Percentiles rank a stretch among this genome's conserved stretches.
Conservation (phyloP, 148 eudicot genomes). For the Dianthus caryophyllus region DNA sequence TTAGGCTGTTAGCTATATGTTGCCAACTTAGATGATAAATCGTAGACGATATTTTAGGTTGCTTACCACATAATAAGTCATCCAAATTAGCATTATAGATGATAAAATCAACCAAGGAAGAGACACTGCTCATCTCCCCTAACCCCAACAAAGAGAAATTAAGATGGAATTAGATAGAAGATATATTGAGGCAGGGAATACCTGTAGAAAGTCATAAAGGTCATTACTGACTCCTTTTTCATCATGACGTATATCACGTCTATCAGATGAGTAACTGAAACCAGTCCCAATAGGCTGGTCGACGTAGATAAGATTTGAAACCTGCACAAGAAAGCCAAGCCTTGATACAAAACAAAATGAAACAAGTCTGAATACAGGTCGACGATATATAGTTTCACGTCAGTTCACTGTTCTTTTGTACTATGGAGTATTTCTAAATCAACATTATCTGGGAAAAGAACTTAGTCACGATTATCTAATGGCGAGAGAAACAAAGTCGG, state of each 20-base stretch:
- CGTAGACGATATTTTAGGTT: not conserved
- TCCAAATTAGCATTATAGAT: slow-evolving; percentile 4
- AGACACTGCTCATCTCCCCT: not conserved
- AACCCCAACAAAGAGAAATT: not conserved
- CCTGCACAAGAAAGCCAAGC: slow-evolving; percentile 40
- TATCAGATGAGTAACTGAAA: slow-evolving; percentile 71
- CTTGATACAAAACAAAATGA: not conserved
- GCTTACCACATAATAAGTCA: not conserved
- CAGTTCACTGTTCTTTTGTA: too few species aligned
- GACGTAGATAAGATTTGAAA: slow-evolving; percentile 66
- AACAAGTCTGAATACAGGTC: not conserved
- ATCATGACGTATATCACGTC: slow-evolving; percentile 60
- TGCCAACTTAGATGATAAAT: not conserved
- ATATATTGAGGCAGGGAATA: slow-evolving; percentile 16
- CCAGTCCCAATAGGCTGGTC: slow-evolving; percentile 95
- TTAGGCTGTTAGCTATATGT: not conserved
- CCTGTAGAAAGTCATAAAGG: slow-evolving; percentile 80
- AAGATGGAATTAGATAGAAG: not conserved
- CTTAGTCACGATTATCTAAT: too few species aligned
- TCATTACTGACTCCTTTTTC: slow-evolving; percentile 79
- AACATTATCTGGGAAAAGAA: too few species aligned
- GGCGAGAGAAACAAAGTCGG: not conserved
- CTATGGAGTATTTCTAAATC: not conserved
- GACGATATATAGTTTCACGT: not conserved
- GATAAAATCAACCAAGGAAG: not conserved